Base-by-base conservation (phyloP, 2,329 filamentous ascomycete genomes). In the Exophiala phaeomuriformis region DNA sequence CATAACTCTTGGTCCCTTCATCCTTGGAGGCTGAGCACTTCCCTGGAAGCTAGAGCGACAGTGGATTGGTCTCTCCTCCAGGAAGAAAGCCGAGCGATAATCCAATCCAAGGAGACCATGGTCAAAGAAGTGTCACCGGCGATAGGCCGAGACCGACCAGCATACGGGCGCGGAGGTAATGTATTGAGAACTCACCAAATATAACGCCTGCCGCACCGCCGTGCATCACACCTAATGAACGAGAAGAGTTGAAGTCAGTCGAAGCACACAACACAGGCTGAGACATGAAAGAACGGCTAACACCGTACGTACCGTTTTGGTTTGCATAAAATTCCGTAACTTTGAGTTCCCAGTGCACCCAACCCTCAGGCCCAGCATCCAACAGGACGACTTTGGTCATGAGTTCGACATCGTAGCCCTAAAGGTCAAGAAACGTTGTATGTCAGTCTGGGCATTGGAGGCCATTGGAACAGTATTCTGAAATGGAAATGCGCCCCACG, bases 171-270 rank as follows among this genome's bases (percentile, higher is more conserved):
- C 19, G 19, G 19, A 19, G 19, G 19, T 19, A 19, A 19, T 19
- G 4, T 39, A 4, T 32, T 30, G 5, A 35, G 6, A 10, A 35
- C 43, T 32, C 61, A 78, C 77, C 88, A 70, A 91, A 91, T 75
- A 91, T 79, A 47, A 91, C 70, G 55, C 86, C 76, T 62, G 90
- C 86, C 0, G 75, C 74, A 0, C 86, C 85, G 43, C 63, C 63
- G 57, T 65, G 63, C 55, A 65, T 61, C 9, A 66, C 63, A 10
- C 61, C 59, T 63, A 49, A 43, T 46, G 33, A 3, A 29, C n/a
- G 19, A 43, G 6, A 30, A 43, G 6, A 43, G 5, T 8, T 43
- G 2, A 29, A 43, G 5, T 5, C 10, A n/a, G 8, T 9, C 30
- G 19, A 7, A 30, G 27, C 19, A n/a, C 10, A 5, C 45, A 27